Conservation (phyloP, 2,329 filamentous ascomycete species). For the Aspergillus pseudotamarii region DNA sequence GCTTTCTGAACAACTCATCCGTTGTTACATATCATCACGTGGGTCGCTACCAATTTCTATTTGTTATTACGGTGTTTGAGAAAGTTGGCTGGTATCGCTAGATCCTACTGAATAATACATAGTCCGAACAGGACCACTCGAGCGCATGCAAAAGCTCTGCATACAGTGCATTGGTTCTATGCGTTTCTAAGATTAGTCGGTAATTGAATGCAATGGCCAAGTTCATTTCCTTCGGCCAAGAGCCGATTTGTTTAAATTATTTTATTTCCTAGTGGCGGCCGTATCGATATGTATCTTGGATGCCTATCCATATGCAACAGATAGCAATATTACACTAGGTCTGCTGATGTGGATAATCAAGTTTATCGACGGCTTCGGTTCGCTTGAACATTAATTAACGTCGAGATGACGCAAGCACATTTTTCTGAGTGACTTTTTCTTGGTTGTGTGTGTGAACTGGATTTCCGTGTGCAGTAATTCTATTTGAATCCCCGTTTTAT, state of each 20-base stretch:
- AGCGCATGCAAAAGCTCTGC: not conserved
- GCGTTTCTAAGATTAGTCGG: not conserved
- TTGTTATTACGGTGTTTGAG: not conserved
- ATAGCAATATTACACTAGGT: not conserved
- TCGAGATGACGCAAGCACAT: constrained; percentile 3
- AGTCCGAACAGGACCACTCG: not conserved
- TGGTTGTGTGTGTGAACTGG: not conserved
- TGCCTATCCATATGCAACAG: not conserved
- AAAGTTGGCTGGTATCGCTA: not conserved
- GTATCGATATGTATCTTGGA: not conserved
- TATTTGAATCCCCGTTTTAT: not conserved
- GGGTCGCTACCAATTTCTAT: not conserved
- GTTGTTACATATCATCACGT: constrained; percentile 3
- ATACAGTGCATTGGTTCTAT: not conserved
- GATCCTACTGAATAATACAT: not conserved
- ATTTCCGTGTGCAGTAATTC: not conserved
- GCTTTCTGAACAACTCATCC: constrained; percentile 4
- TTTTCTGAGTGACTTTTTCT: not conserved
- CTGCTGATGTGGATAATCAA: not conserved
- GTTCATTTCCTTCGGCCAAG: not conserved
- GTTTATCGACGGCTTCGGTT: not conserved
- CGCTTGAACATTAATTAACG: not conserved
- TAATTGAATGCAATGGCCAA: not conserved
- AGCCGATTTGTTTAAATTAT: not conserved
- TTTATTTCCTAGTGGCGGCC: not conserved